Conservation (phyloP, 2,329 filamentous ascomycete genomes). For the Sporothrix variecibatus region DNA sequence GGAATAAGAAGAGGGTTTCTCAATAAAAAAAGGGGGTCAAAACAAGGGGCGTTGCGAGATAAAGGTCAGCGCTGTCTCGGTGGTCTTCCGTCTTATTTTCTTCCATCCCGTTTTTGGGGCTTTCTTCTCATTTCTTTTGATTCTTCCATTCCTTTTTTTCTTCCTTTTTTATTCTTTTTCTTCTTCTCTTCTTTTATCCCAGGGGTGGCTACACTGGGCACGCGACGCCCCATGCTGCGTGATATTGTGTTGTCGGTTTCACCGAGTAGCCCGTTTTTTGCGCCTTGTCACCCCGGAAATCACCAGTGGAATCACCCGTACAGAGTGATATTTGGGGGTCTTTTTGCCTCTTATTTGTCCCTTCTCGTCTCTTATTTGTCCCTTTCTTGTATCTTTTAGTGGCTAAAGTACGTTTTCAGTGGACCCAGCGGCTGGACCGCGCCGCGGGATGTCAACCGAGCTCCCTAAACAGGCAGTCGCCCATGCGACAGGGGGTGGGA, state of each 20-base stretch:
- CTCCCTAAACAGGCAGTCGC: constrained; percentile 23
- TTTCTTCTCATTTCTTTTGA: not conserved
- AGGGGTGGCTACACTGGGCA: constrained; percentile 17
- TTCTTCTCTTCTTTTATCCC: constrained; percentile 2
- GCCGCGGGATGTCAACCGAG: constrained; percentile 19
- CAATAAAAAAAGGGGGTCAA: constrained; percentile 8
- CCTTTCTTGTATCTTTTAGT: not conserved
- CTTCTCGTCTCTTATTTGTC: not conserved
- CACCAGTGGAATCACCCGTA: constrained; percentile 7
- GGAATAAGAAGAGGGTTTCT: not conserved
- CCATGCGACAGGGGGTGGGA: constrained; percentile 19
- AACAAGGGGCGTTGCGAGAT: constrained; percentile 17
- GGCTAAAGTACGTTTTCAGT: not conserved
- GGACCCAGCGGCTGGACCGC: constrained; percentile 12
- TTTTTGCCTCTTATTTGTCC: not conserved
- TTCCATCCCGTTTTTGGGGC: constrained; percentile 16
- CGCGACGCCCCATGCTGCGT: constrained; percentile 18
- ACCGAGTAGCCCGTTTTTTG: constrained; percentile 7
- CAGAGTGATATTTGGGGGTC: not conserved
- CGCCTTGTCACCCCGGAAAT: constrained; percentile 7
- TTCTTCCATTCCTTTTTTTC: not conserved
- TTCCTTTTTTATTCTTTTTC: not conserved
- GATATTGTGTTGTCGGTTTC: constrained; percentile 17
- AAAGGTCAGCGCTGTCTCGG: not conserved
- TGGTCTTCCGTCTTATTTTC: constrained; percentile 25